Base-by-base conservation (phyloP, 1,284 basidiomycete genomes). In the Moesziomyces sp. region DNA sequence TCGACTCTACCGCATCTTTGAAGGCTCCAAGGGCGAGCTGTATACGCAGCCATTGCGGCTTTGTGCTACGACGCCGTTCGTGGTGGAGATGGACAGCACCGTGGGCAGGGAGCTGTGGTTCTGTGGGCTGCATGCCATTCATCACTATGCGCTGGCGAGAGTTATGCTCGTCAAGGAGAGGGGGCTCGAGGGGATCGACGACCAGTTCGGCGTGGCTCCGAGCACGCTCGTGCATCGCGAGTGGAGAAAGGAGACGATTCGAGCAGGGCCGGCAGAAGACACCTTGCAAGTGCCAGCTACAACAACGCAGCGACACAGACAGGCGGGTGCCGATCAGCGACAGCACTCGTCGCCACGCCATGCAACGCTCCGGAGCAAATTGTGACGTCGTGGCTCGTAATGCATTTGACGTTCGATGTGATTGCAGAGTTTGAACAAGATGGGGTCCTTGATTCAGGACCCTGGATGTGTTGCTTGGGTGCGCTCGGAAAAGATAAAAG, bases 191-290 rank as follows among this genome's bases (percentile, higher is more conserved):
- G 50, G 47, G 26, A 51, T 82, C 10, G 73, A 72, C 6, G 52
- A 65, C 26, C 57, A 76, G 38, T 83, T 83, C 38, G 81, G 81
- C 42, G 81, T 83, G 0, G 81, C 81, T 0, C 81, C 81, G 0
- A 75, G 68, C 50, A 83, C 81, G 1, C 45, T 83, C 38, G 76
- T 78, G 24, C 70, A 72, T 50, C 61, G 68, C 28, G 60, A 70
- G 43, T 74, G 71, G 67, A 62, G 63, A 10, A 65, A 62, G 38
- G 63, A 73, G 49, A 52, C 60, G 42, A 58, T 55, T 33, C 52
- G 64, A n/a, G 61, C 60, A n/a, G 60, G 53, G 33, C 45, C 46
- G 0, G 56, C 57, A 5, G 52, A 56, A 23, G 52, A 69, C n/a
- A 49, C 52, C 3, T n/a, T 53, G 18, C 35, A 3, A 7, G 1